phyloP scores from a whole-genome alignment of 345 rosid species.

The Passiflora organensis region DNA sequence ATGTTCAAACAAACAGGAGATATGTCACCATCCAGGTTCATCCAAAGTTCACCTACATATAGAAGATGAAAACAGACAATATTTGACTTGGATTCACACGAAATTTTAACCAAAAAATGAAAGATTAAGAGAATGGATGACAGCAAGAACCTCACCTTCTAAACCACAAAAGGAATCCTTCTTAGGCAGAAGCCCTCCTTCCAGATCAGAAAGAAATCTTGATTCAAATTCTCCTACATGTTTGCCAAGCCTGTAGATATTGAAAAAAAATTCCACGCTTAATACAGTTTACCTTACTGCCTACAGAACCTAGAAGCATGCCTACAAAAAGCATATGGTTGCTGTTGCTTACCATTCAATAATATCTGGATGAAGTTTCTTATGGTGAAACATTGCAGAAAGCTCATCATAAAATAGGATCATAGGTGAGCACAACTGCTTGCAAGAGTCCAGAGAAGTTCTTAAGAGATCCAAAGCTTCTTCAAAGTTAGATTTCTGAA shows the following conservation, averaged over 20 bases:
- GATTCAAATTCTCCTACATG: constrained; percentile 81
- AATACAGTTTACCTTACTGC: constrained; percentile 2
- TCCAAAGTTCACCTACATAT: constrained; percentile 75
- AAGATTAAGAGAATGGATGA: background rate
- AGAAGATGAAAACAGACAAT: constrained; percentile 14
- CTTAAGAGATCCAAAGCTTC: constrained; percentile 76
- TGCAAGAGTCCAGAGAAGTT: constrained; percentile 66
- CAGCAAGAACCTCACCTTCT: constrained; percentile 45
- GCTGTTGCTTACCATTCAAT: constrained; percentile 58
- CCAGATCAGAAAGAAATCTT: constrained; percentile 61
- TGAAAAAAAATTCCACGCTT: constrained; percentile 10
- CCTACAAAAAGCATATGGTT: constrained; percentile 10
- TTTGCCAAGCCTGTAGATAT: constrained; percentile 54
- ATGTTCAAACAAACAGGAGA: constrained; percentile 81
- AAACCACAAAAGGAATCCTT: constrained; percentile 43
- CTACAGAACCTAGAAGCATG: constrained; percentile 13
- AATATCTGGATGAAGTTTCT: constrained; percentile 59
- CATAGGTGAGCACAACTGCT: constrained; percentile 44
- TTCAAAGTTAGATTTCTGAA: constrained; percentile 55
- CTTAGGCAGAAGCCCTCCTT: constrained; percentile 45
- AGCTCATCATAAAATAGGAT: constrained; percentile 75
- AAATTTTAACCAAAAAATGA: constrained; percentile 14
- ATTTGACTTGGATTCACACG: constrained; percentile 3
- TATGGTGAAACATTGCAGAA: constrained; percentile 41
- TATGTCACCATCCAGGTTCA: constrained; percentile 83